Evolutionary conservation across 2,329 filamentous ascomycete genomes (phyloP), one percentile per base, ranked within the genome.

Genomic region (Fusarium longipes): DNA sequence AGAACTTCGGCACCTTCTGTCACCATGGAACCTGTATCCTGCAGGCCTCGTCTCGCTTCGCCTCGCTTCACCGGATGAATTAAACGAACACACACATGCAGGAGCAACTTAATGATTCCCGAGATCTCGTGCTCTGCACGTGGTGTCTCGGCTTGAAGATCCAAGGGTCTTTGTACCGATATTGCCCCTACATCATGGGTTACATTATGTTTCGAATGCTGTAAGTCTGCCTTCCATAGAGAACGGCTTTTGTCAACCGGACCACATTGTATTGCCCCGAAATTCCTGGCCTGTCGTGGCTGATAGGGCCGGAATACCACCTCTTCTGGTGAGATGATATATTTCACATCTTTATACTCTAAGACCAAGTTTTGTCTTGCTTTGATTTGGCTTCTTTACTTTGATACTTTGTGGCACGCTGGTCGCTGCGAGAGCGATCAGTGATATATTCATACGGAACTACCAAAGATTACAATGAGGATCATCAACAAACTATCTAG

Each of bases 1-100:
- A 73, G 59, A 74, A 74, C 71, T 67, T 73, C 71, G 71, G 71
- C 27, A 57, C 29, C 35, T 36, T 36, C 36, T 32, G 17, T 27
- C 8, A 47, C 22, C 18, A 40, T 51, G 53, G 35, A 36, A 47
- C 17, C 22, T 51, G 30, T 25, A 48, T 20, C 44, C 22, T 48
- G 22, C 30, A 49, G n/a, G 30, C 45, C 45, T 49, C 32, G 45
- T 33, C 45, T 49, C 32, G 45, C 45, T 38, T 49, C 22, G 45
- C 45, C 50, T 57, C 35, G 52, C 57, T 55, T 65, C 51, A 39
- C 40, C 53, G 62, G 57, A 43, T 54, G 51, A 67, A 63, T 38
- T 36, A 49, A 44, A 50, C 30, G 22, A 49, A 38, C 35, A n/a
- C 24, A 27, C 33, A 32, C 22, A 15, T 43, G 43, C 53, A 60